These are phyloP conservation scores for Aspergillus novofumigatus DNA, from an alignment of 2,329 filamentous ascomycete genomes.

Conservation along the genomic window DNA sequence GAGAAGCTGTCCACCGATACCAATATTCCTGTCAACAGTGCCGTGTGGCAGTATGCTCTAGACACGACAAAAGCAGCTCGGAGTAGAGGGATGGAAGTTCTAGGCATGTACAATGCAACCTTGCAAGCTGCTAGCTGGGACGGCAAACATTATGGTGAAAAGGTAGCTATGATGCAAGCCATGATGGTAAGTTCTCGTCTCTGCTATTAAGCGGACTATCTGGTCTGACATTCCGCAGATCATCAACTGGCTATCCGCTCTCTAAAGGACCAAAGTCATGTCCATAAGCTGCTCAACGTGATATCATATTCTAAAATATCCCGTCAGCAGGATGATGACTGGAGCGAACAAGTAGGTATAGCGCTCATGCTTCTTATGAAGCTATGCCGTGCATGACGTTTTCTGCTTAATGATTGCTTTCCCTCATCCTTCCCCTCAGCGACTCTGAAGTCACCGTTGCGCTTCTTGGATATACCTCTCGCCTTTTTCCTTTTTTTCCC, in stretches of 20 bases:
- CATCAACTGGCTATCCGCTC: conserved; percentile 20
- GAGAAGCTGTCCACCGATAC: conserved; percentile 25
- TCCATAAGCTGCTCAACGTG: background rate
- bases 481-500: background rate
- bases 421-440: background rate
- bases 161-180: conserved; percentile 40
- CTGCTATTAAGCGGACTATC: background rate
- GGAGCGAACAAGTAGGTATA: background rate
- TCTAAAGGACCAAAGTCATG: conserved; percentile 30
- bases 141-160: conserved; percentile 36
- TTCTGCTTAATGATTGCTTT: background rate
- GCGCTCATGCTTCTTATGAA: background rate
- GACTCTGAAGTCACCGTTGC: background rate
- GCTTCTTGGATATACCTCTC: background rate
- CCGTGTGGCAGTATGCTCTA: conserved; percentile 38
- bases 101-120: conserved; percentile 44
- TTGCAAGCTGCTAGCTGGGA: conserved; percentile 38
- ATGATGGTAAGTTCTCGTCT: conserved; percentile 35
- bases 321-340: background rate
- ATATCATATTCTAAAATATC: background rate
- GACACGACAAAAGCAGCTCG: conserved; percentile 31
- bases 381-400: background rate
- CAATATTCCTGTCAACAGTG: conserved; percentile 30
- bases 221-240: conserved; percentile 6
- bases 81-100: conserved; percentile 35